Base-by-base conservation (phyloP, 1,284 basidiomycete genomes). In the Ustilago lituana region DNA sequence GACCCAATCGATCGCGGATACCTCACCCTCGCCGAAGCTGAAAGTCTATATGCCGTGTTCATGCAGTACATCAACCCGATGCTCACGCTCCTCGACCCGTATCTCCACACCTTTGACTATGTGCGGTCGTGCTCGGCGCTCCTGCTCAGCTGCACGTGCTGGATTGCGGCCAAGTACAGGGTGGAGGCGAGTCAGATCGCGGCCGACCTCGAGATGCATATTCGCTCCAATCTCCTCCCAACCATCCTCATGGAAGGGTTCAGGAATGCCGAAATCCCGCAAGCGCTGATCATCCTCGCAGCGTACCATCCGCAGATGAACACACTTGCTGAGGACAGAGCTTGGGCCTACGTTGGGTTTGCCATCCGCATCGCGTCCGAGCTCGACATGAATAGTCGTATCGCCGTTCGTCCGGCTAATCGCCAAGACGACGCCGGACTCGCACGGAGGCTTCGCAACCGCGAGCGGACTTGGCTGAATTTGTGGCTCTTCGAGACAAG, bases 401-500 rank as follows among this genome's bases (percentile, higher is more conserved):
- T 74, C 20, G 37, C 56, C 2, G 46, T 50, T 1, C 47, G 56
- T 2, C 58, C 65, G 12, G 4, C 39, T 1, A 53, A 50, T 40
- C 43, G 60, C 2, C 56, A 54, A 38, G 52, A 69, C 15, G 66
- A 65, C 20, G 61, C 49, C 2, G 47, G 49, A 4, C 37, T 73
- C 0, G 62, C 55, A 3, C 39, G 70, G 0, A 19, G 65, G 12
- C 35, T 73, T 39, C 29, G 71, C 15, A 73, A 73, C 24, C 31
- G 61, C 4, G 71, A 73, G 39, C 27, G 73, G 14, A 74, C 71
- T 0, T 74, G 73, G 73, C 38, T 73, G 22, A 76, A 76, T 33
- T 37, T 76, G 12, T 75, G 69, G 69, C 51, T 75, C 5, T 75
- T 59, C 36, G 73, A 75, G 24, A 57, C 55, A 12, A 67, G 67